Evolutionary conservation across 2,329 filamentous ascomycete species (phyloP).

Genomic region (Colletotrichum tropicicola): DNA sequence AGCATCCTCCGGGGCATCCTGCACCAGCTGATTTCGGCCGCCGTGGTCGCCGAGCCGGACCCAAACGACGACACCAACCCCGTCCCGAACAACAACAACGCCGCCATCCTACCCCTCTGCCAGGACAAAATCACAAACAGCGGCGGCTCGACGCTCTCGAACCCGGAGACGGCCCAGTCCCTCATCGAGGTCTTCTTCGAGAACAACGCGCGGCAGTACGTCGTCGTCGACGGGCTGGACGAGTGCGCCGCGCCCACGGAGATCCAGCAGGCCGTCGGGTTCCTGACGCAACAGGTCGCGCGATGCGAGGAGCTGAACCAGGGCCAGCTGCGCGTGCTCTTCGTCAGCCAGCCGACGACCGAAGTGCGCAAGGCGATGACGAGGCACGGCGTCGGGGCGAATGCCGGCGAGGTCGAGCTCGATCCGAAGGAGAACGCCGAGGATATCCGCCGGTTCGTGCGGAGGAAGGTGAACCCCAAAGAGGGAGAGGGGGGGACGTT

Average conservation of each 20-base stretch:
- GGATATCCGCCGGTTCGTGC: constrained; percentile 25
- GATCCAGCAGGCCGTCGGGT: constrained; percentile 37
- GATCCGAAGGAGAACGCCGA: constrained; percentile 31
- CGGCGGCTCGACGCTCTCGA: constrained; percentile 37
- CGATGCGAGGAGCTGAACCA: constrained; percentile 33
- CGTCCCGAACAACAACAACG: constrained; percentile 29
- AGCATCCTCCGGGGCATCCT: constrained; percentile 43
- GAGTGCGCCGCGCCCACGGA: constrained; percentile 44
- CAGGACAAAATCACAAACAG: constrained; percentile 37
- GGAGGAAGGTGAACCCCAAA: neutral
- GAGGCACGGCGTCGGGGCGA: constrained; percentile 30
- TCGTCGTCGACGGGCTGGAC: constrained; percentile 55
- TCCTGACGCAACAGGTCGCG: constrained; percentile 34
- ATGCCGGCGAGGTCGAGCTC: constrained; percentile 38
- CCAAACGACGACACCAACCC: rapidly evolving
- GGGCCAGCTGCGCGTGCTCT: constrained; percentile 38
- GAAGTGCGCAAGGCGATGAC: constrained; percentile 38
- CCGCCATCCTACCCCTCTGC: constrained; percentile 39
- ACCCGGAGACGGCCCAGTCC: constrained; percentile 33
- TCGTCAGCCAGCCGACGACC: constrained; percentile 41
- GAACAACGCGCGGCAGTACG: constrained; percentile 38
- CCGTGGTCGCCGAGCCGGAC: neutral
- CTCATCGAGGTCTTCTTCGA: constrained; percentile 43
- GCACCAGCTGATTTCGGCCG: constrained; percentile 38
- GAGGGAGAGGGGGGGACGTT: neutral